phyloP scores from a whole-genome alignment of 192 early-diverging fungal genomes.

The Entomortierella beljakovae region DNA sequence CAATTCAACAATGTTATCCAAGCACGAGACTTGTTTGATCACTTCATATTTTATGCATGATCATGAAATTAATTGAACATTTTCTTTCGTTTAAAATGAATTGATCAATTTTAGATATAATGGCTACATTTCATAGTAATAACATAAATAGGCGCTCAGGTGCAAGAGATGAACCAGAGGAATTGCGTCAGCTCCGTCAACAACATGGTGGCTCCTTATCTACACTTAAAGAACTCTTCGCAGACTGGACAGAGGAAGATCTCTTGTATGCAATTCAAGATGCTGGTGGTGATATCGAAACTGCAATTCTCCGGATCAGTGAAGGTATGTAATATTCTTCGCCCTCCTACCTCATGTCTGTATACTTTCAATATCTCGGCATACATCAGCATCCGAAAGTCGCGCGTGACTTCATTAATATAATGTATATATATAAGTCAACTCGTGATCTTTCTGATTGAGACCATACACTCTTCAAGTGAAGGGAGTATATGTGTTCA shows the following conservation, averaged over 20 bases:
- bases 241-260: slow-evolving; percentile 91
- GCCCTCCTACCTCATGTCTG: neutral
- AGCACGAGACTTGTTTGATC: no score
- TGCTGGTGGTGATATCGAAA: slow-evolving; percentile 85
- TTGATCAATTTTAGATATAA: slow-evolving; percentile 6
- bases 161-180: slow-evolving; percentile 62
- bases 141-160: slow-evolving; percentile 38
- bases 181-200: slow-evolving; percentile 70
- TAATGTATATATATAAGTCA: no score
- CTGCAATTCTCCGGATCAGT: slow-evolving; percentile 82
- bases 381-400: slow-evolving; percentile 2
- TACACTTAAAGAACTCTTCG: slow-evolving; percentile 76
- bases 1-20: no score
- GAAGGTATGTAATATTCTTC: slow-evolving; percentile 66
- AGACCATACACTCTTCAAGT: no score
- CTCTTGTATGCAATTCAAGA: slow-evolving; percentile 88
- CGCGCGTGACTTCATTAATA: no score
- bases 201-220: slow-evolving; percentile 71
- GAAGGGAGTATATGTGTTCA: no score
- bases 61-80: no score
- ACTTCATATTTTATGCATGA: no score
- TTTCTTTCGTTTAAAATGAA: no score
- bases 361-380: neutral
- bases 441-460: no score
- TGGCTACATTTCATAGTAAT: slow-evolving; percentile 28